Evolutionary conservation across 352 stramenopile species (phyloP), one percentile per base, ranked within the genome.

Genomic region (Pythium diclinum): DNA sequence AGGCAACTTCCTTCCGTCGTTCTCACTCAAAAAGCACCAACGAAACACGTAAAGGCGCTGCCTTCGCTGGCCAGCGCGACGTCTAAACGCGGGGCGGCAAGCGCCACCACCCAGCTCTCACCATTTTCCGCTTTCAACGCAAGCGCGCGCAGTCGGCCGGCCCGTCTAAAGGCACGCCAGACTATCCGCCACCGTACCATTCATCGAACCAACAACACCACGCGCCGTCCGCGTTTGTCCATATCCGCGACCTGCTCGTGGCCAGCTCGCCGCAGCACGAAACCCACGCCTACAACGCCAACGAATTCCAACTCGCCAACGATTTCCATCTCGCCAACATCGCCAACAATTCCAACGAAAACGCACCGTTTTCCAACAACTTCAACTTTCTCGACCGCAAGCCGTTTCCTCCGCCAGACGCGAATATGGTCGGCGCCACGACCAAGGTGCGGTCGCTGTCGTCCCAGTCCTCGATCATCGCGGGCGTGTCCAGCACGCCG

Each of bases 111-210:
- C 8, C 21, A 5, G 8, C 47, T 17, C 13, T 42, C 17, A 59
- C 46, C 59, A 65, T 65, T 59, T 65, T 65, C 49, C 59, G 59
- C 56, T 65, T 65, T 52, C 59, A 64, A 30, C 58, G 58, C 56
- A 63, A 63, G 47, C 56, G 58, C 34, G 38, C 49, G 34, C 59
- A 65, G 59, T 59, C 49, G 4, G 49, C 36, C 23, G 36, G 59
- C 23, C 23, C 23, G 48, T 32, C 28, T 8, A 32, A 32, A 34
- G 23, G 21, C 23, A 55, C 48, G 21, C 48, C 48, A 16, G 48
- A 55, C 48, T 32, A 34, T 36, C 48, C 28, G 48, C 48, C 48
- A 17, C 21, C 48, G 3, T n/a, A 55, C 23, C 14, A 33, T 17
- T n/a, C 25, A 28, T 28, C 25, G 25, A 28, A 56, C 19, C 48